phyloP scores from a whole-genome alignment of 176 grass and related monocot species.

The Oryza australiensis region DNA sequence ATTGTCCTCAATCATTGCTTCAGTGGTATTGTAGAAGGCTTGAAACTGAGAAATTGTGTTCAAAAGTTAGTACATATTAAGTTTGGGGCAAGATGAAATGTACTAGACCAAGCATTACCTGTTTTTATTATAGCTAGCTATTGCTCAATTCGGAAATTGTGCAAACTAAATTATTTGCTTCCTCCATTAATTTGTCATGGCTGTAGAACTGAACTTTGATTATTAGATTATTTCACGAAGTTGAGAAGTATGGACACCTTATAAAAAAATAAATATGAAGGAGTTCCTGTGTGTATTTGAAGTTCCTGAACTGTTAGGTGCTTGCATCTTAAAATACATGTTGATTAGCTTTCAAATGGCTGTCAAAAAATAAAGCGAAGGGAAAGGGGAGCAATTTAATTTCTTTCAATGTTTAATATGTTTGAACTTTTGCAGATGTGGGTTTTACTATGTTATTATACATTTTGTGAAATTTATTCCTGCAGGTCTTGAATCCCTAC shows the following conservation, averaged over 20 bases:
- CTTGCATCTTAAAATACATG: slow-evolving; percentile 11
- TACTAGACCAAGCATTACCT: neutral
- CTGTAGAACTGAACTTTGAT: neutral
- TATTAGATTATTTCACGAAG: neutral
- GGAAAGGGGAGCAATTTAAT: slow-evolving; percentile 6
- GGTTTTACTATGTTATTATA: slow-evolving; percentile 11
- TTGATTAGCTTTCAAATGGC: neutral
- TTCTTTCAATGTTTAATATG: slow-evolving; percentile 5
- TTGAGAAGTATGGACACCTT: neutral
- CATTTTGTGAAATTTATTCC: slow-evolving; percentile 28
- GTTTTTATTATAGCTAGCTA: neutral
- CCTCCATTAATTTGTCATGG: neutral
- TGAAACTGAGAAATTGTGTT: slow-evolving; percentile 1
- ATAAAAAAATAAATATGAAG: neutral
- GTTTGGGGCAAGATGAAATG: slow-evolving; percentile 11
- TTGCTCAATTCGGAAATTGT: neutral
- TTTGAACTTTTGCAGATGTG: slow-evolving; percentile 8
- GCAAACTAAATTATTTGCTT: slow-evolving; percentile 5
- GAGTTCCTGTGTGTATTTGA: neutral
- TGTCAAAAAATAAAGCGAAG: neutral
- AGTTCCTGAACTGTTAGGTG: neutral
- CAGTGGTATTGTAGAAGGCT: slow-evolving; percentile 27
- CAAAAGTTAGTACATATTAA: neutral
- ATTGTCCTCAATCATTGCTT: neutral
- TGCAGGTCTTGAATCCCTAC: slow-evolving; percentile 87